These are phyloP conservation scores for Coffea eugenioides DNA, from an alignment of 257 asterid genomes.

Conservation along the genomic window DNA sequence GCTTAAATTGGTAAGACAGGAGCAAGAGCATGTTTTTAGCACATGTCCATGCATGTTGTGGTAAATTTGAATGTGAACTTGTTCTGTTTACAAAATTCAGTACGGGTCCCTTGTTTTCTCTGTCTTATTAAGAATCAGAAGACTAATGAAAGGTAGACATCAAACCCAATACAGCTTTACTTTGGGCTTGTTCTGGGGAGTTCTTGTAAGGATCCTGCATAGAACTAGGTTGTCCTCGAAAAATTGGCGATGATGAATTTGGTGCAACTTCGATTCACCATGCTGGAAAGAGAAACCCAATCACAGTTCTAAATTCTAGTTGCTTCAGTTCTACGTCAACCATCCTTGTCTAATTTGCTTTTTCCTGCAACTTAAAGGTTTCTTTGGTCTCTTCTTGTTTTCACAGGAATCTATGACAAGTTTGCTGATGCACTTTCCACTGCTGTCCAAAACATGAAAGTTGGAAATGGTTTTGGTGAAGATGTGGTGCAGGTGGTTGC, in stretches of 20 bases:
- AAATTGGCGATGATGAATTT: background rate
- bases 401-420: constrained; percentile 75
- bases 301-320: background rate
- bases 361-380: background rate
- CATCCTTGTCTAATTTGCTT: background rate
- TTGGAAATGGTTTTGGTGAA: constrained; percentile 92
- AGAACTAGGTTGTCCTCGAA: background rate
- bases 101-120: background rate
- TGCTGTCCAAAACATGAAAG: constrained; percentile 81
- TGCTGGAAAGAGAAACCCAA: background rate
- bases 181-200: background rate
- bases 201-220: background rate
- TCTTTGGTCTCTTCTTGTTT: constrained; percentile 17
- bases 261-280: background rate
- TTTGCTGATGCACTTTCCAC: constrained; percentile 69
- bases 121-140: background rate
- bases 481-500: constrained; percentile 78
- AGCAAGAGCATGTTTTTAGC: background rate
- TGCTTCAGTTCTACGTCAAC: background rate
- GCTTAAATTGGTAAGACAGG: background rate
- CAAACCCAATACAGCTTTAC: background rate
- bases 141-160: background rate
- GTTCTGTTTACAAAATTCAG: background rate
- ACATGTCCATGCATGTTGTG: background rate
- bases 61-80: background rate